Evolutionary conservation across 345 rosid species (phyloP).

Genomic region (Citrus trifoliata): DNA sequence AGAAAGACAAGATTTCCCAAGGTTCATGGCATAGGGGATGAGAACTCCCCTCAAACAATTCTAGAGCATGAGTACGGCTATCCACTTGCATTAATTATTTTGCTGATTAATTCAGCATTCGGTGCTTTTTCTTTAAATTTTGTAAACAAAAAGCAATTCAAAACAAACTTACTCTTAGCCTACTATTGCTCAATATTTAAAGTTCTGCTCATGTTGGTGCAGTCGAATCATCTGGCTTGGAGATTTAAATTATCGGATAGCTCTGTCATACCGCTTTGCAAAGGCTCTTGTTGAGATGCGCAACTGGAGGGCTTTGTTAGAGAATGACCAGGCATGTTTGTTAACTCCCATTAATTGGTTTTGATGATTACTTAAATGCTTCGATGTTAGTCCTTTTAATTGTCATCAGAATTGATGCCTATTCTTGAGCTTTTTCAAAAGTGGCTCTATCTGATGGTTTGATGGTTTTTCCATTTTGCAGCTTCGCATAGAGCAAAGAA

Average conservation of each 20-base stretch:
- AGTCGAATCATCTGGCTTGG: constrained; percentile 98
- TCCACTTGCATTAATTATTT: background rate
- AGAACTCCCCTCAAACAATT: constrained; percentile 81
- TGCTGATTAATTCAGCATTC: background rate
- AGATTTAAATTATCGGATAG: constrained; percentile 93
- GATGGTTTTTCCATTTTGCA: constrained; percentile 21
- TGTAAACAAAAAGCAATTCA: background rate
- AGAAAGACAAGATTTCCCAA: constrained; percentile 93
- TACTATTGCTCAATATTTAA: background rate
- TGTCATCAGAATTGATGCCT: background rate
- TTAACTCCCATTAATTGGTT: background rate
- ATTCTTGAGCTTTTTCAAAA: background rate
- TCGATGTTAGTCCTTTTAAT: background rate
- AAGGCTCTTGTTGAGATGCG: constrained; percentile 98
- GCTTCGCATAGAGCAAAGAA: constrained; percentile 79
- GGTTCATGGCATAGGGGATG: constrained; percentile 57
- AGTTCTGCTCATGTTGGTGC: constrained; percentile 18
- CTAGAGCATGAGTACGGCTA: constrained; percentile 76
- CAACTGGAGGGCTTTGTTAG: constrained; percentile 85
- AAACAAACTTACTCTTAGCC: background rate
- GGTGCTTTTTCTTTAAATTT: background rate
- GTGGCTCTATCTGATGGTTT: constrained; percentile 13
- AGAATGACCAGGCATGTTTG: constrained; percentile 86
- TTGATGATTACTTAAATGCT: background rate
- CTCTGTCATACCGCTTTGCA: constrained; percentile 76